phyloP scores from a whole-genome alignment of 177 flowering plant species.

The Vitis hybrid region DNA sequence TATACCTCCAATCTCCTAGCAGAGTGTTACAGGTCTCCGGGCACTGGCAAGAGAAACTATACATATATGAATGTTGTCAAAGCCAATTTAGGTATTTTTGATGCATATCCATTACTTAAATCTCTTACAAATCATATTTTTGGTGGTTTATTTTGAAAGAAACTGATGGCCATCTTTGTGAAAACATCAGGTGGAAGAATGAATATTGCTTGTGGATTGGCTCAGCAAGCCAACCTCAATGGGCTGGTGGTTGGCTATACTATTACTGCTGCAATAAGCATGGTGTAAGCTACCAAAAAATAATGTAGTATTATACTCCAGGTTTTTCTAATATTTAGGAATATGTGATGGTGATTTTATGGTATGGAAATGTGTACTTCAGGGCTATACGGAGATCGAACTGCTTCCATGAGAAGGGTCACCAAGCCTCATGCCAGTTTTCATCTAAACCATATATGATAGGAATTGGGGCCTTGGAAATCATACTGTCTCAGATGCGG shows the following conservation, averaged over 20 bases:
- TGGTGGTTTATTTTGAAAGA: background rate
- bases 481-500: constrained; percentile 55
- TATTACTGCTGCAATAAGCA: constrained; percentile 50
- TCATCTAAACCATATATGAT: constrained; percentile 35
- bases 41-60: constrained; percentile 38
- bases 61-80: constrained; percentile 42
- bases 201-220: constrained; percentile 33
- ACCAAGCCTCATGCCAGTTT: constrained; percentile 28
- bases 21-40: constrained; percentile 44
- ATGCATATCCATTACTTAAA: no score
- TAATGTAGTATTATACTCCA: background rate
- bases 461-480: constrained; percentile 33
- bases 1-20: constrained; percentile 41
- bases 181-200: constrained; percentile 36
- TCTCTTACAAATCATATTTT: no score
- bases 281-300: constrained; percentile 31
- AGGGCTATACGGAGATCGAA: constrained; percentile 43
- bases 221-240: constrained; percentile 34
- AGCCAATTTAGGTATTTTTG: constrained; percentile 30
- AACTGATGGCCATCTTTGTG: background rate
- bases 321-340: no score
- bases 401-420: constrained; percentile 43
- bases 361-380: constrained; percentile 1
- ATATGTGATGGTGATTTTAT: background rate
- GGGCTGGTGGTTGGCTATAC: constrained; percentile 44